Evolutionary conservation across 1,284 basidiomycete species (phyloP).

Genomic region (Pascua guehoae): DNA sequence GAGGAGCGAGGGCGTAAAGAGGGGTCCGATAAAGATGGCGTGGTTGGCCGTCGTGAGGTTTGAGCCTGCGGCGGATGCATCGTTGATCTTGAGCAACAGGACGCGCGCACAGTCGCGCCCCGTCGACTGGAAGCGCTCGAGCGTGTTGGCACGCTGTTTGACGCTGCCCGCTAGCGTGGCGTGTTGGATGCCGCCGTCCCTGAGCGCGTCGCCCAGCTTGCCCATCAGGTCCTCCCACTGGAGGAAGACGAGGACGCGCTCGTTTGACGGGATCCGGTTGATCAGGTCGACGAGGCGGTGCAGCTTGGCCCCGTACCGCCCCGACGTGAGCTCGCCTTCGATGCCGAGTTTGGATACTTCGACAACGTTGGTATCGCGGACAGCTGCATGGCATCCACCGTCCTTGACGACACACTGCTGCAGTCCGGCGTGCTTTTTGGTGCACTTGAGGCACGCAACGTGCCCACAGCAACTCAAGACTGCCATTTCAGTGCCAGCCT

Average conservation of each 20-base stretch:
- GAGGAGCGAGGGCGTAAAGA: constrained; percentile 71
- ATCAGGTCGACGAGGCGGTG: constrained; percentile 79
- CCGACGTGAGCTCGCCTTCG: constrained; percentile 72
- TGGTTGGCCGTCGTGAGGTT: constrained; percentile 92
- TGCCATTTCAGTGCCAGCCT: constrained; percentile 66
- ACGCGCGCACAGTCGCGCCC: constrained; percentile 60
- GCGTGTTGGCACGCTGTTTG: constrained; percentile 67
- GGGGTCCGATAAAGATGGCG: constrained; percentile 87
- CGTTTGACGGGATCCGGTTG: constrained; percentile 69
- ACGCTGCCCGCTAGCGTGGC: constrained; percentile 79
- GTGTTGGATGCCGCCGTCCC: constrained; percentile 66
- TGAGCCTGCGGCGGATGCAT: constrained; percentile 87
- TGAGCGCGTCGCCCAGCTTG: constrained; percentile 80
- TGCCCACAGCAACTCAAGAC: constrained; percentile 88
- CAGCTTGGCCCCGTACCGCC: constrained; percentile 82
- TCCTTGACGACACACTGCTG: constrained; percentile 74
- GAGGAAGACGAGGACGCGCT: constrained; percentile 84
- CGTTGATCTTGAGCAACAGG: constrained; percentile 83
- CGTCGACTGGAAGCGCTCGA: constrained; percentile 77
- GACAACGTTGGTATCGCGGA: constrained; percentile 75
- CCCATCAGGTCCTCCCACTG: constrained; percentile 89
- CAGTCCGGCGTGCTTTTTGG: constrained; percentile 64
- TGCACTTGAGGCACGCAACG: constrained; percentile 71
- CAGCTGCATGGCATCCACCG: constrained; percentile 63
- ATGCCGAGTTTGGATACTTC: constrained; percentile 75